These are phyloP conservation scores for Bolboschoenoplectus hybrid DNA, from an alignment of 202 grass and related monocot species.

Conservation along the genomic window DNA sequence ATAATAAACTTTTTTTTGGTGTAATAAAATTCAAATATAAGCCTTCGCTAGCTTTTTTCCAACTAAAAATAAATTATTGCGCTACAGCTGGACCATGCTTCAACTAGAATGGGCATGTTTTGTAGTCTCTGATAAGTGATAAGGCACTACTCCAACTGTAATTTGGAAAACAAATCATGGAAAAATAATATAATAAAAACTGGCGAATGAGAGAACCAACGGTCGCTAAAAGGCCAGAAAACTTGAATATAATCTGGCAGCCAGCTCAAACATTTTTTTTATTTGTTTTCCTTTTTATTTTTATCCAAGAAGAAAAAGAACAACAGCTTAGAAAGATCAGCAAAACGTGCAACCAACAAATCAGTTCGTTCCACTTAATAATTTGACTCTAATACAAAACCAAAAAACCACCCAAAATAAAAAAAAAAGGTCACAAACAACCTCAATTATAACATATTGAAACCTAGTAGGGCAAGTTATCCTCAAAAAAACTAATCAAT, in stretches of 20 bases:
- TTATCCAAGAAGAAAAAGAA: not conserved
- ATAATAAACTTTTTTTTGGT: not conserved
- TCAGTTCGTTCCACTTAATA: not conserved
- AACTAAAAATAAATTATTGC: conserved; percentile 1
- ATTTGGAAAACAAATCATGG: not conserved
- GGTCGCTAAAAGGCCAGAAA: not conserved
- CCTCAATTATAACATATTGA: conserved; percentile 7
- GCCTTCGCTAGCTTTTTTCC: not conserved
- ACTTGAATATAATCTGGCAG: not conserved
- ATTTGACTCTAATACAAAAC: not conserved
- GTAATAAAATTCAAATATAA: not conserved
- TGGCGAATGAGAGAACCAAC: not conserved
- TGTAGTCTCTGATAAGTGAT: not conserved
- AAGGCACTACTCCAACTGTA: not conserved
- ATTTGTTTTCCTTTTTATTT: no score
- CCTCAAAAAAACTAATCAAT: conserved; percentile 23
- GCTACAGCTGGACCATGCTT: not conserved
- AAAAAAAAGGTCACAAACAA: not conserved
- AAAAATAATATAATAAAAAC: not conserved
- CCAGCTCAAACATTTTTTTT: not conserved
- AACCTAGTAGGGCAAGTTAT: conserved; percentile 23
- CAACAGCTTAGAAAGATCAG: not conserved
- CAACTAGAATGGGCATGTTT: not conserved
- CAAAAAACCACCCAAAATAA: not conserved
- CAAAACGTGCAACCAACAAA: conserved; percentile 20